A percentile compares a stretch with the other conserved stretches of the same genome.
Evolutionary conservation across 1,284 basidiomycete genomes (phyloP).

Genomic region (Marasmius tenuissimus): DNA sequence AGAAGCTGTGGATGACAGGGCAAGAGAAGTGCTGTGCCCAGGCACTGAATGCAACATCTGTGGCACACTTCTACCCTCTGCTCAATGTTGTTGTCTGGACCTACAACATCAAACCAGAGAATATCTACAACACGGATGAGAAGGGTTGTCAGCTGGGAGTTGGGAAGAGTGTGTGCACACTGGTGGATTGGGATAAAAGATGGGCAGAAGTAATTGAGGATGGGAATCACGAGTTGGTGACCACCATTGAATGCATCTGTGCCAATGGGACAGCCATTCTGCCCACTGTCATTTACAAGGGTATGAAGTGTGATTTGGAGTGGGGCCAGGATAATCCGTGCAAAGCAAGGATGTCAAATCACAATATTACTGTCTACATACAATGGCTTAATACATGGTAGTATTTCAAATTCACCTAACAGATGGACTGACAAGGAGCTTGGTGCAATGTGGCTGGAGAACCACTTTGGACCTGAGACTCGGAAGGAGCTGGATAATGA

Average conservation of each 20-base stretch:
- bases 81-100: slow-evolving; percentile 21
- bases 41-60: slow-evolving; percentile 19
- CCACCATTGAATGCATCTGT: slow-evolving; percentile 35
- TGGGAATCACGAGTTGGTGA: slow-evolving; percentile 36
- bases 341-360: slow-evolving; percentile 24
- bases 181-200: slow-evolving; percentile 27
- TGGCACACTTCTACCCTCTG: slow-evolving; percentile 18
- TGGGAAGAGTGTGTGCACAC: slow-evolving; percentile 27
- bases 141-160: slow-evolving; percentile 38
- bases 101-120: slow-evolving; percentile 25
- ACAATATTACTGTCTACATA: too few species aligned
- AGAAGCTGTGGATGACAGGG: neutral
- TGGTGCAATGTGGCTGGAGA: slow-evolving; percentile 20
- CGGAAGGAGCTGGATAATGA: slow-evolving; percentile 18
- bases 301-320: slow-evolving; percentile 13
- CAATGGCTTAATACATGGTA: too few species aligned
- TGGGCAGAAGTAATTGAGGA: slow-evolving; percentile 24
- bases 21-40: neutral
- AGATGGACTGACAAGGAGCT: slow-evolving; percentile 12
- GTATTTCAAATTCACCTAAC: slow-evolving; percentile 10
- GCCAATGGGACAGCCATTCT: slow-evolving; percentile 30
- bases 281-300: slow-evolving; percentile 27
- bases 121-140: slow-evolving; percentile 43
- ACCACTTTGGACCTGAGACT: slow-evolving; percentile 32
- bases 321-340: slow-evolving; percentile 22